phyloP scores from a whole-genome alignment of 2,329 filamentous ascomycete species.

The Basipetospora chlamydospora region DNA sequence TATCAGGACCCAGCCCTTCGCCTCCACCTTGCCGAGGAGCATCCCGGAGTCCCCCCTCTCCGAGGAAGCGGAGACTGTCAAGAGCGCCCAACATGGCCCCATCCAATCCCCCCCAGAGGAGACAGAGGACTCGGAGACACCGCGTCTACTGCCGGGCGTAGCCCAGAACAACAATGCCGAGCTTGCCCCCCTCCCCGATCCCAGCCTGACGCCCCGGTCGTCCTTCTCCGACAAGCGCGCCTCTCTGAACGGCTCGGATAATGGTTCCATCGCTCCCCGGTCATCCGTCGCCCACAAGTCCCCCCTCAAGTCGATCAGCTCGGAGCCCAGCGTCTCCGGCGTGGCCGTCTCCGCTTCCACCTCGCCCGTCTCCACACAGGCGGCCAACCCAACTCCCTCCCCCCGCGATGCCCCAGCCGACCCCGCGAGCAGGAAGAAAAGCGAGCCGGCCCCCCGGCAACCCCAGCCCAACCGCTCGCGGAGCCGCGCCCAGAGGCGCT shows the following conservation, averaged over 20 bases:
- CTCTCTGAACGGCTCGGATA: slow-evolving; percentile 40
- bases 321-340: slow-evolving; percentile 35
- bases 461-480: slow-evolving; percentile 43
- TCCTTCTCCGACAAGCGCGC: slow-evolving; percentile 45
- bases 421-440: slow-evolving; percentile 6
- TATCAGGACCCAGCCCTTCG: not conserved
- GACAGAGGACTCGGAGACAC: slow-evolving; percentile 27
- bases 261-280: slow-evolving; percentile 21
- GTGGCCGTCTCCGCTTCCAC: slow-evolving; percentile 40
- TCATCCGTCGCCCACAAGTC: slow-evolving; percentile 31
- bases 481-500: slow-evolving; percentile 56
- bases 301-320: slow-evolving; percentile 26
- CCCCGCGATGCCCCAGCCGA: slow-evolving; percentile 9
- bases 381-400: not conserved
- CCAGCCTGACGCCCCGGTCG: slow-evolving; percentile 27
- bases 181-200: slow-evolving; percentile 30
- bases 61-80: too few relatives aligned
- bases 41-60: slow-evolving; percentile 1
- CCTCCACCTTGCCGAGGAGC: not conserved
- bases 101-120: not conserved
- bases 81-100: not conserved
- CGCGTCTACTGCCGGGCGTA: slow-evolving; percentile 23
- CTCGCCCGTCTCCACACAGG: slow-evolving; percentile 11
- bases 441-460: slow-evolving; percentile 15
- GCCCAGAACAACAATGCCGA: slow-evolving; percentile 12